Evolutionary conservation across 306 rosid species (phyloP).

Genomic region (Ziziphus jujuba): DNA sequence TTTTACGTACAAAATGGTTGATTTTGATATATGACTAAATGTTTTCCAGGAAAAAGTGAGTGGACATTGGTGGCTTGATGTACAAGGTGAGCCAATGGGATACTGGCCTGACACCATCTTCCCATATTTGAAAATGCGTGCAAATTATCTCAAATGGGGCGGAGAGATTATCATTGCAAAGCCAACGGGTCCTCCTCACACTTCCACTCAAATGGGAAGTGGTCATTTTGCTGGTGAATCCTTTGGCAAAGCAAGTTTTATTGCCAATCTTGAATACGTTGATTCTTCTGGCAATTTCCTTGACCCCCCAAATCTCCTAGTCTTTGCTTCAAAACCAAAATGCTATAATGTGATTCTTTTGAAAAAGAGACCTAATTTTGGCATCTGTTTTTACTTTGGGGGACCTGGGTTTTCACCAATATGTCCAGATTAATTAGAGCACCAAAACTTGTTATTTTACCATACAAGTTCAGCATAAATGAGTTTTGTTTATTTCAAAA

Average conservation of each 20-base stretch:
- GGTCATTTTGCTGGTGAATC: neutral
- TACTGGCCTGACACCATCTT: constrained; percentile 31
- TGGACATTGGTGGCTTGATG: constrained; percentile 32
- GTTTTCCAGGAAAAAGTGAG: constrained; percentile 4
- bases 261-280: neutral
- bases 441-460: too few relatives aligned
- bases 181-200: constrained; percentile 5
- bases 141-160: neutral
- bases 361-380: neutral
- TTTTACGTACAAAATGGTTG: too few relatives aligned
- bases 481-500: too few relatives aligned
- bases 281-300: neutral
- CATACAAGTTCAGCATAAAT: too few relatives aligned
- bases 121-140: neutral
- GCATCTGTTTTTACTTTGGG: constrained; percentile 20
- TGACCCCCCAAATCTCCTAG: neutral
- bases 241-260: neutral
- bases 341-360: constrained; percentile 10
- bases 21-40: too few relatives aligned
- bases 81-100: constrained; percentile 14
- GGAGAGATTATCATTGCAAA: constrained; percentile 20
- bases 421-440: constrained; percentile 6
- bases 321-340: neutral
- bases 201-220: constrained; percentile 15
- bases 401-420: constrained; percentile 22